Conservation (phyloP, 1,284 basidiomycete species). For the Ceratobasidium sp. region DNA sequence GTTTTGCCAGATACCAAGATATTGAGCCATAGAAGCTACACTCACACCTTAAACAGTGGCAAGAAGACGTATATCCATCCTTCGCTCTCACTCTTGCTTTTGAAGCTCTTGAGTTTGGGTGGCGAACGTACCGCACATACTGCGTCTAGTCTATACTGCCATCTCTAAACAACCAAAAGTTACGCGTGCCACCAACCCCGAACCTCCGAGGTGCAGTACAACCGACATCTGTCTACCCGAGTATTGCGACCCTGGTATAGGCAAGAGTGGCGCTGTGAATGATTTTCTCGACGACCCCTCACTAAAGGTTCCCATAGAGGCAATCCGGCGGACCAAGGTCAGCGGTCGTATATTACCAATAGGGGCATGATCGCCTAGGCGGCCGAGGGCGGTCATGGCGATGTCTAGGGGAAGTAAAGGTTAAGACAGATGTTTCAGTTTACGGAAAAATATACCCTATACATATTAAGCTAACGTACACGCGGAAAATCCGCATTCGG, state of each 20-base stretch:
- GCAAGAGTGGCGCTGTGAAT: background rate
- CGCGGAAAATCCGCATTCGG: background rate
- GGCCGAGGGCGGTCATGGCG: background rate
- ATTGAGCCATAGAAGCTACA: conserved; percentile 28
- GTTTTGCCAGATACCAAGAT: conserved; percentile 38
- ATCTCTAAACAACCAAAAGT: background rate
- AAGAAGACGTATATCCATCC: background rate
- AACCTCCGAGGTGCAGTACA: too few species aligned
- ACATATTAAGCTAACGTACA: background rate
- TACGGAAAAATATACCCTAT: background rate
- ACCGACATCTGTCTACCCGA: background rate
- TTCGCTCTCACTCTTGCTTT: conserved; percentile 4
- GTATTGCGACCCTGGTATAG: background rate
- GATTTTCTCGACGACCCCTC: conserved; percentile 1
- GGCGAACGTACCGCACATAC: background rate
- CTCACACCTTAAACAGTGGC: conserved; percentile 8
- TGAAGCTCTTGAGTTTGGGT: background rate
- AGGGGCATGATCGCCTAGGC: background rate
- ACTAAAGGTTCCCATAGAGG: background rate
- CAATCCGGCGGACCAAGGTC: conserved; percentile 10
- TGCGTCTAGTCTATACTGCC: conserved; percentile 1
- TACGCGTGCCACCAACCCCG: background rate
- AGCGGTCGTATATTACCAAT: background rate
- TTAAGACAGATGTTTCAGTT: too few species aligned
- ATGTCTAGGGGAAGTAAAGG: background rate